Conservation (phyloP, 106 monocot species). For the Xerophyta viscosa region DNA sequence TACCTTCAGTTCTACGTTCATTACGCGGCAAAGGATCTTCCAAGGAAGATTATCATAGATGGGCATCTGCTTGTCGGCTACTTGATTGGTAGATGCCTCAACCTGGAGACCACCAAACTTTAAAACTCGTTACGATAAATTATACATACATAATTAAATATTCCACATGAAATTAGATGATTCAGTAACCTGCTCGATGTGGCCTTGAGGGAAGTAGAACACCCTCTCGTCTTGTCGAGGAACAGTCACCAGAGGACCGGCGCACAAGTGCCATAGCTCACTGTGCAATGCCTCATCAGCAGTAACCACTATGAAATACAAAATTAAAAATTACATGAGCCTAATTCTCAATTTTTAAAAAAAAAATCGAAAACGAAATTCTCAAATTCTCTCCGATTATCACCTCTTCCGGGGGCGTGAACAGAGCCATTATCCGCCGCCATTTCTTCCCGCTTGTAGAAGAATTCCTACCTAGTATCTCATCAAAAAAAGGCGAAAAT, state of each 20-base stretch:
- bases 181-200: constrained; percentile 70
- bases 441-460: too few species aligned
- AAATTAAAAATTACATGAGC: too few species aligned
- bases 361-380: too few species aligned
- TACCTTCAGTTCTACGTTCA: constrained; percentile 84
- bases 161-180: too few species aligned
- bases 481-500: too few species aligned
- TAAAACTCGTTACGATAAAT: not conserved
- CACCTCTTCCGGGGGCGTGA: too few species aligned
- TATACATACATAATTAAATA: not conserved
- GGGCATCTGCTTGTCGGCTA: constrained; percentile 68
- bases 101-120: constrained; percentile 35
- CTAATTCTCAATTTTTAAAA: too few species aligned
- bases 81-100: constrained; percentile 87
- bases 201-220: constrained; percentile 94
- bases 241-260: constrained; percentile 82
- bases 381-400: too few species aligned
- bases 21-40: constrained; percentile 84
- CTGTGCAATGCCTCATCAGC: constrained; percentile 52
- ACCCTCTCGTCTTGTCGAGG: constrained; percentile 63
- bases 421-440: too few species aligned
- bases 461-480: too few species aligned
- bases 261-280: constrained; percentile 88
- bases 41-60: constrained; percentile 69
- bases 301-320: constrained; percentile 13